These are phyloP conservation scores for Tillandsia fasciculata DNA, from an alignment of 176 grass and related monocot genomes.

Conservation along the genomic window DNA sequence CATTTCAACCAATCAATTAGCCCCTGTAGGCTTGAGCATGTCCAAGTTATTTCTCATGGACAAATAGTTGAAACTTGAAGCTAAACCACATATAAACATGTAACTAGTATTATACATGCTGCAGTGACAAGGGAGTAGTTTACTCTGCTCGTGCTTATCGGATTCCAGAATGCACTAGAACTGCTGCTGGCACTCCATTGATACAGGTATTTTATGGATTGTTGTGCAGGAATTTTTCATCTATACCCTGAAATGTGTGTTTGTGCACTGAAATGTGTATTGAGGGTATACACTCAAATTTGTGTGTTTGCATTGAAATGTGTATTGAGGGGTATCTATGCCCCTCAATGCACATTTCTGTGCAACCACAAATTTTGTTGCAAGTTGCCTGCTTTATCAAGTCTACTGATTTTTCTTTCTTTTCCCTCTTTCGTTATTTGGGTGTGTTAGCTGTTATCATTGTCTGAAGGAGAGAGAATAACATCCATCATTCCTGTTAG, in stretches of 20 bases:
- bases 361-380: no score
- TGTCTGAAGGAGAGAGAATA: slow-evolving; percentile 82
- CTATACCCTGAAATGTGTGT: neutral
- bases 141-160: slow-evolving; percentile 88
- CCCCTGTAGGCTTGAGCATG: no score
- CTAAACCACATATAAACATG: neutral
- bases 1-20: no score
- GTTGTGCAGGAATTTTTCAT: neutral
- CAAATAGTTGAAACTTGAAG: no score
- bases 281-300: no score
- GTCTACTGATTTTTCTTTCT: neutral
- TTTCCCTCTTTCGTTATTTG: slow-evolving; percentile 1
- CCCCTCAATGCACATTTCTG: no score
- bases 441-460: slow-evolving; percentile 62
- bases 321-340: no score
- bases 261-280: neutral
- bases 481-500: slow-evolving; percentile 92
- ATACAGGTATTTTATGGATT: slow-evolving; percentile 50
- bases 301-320: no score
- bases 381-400: neutral
- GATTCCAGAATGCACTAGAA: slow-evolving; percentile 89
- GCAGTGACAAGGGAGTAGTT: slow-evolving; percentile 89
- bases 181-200: slow-evolving; percentile 72
- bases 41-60: no score
- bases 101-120: slow-evolving; percentile 23